Base-by-base conservation (phyloP, 2,329 filamentous ascomycete species). In the Talaromyces sp. region DNA sequence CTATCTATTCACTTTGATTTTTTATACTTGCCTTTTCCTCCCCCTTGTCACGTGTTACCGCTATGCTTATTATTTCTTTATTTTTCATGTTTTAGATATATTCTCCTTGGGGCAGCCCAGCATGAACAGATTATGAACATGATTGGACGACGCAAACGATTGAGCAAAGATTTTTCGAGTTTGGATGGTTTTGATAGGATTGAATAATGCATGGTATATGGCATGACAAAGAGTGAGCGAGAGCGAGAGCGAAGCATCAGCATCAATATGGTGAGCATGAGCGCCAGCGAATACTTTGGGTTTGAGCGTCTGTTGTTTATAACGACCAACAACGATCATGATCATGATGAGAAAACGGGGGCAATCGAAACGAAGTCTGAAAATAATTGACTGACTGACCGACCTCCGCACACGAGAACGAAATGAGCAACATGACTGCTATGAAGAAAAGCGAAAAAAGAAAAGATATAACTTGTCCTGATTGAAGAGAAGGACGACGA, bases 31-130 rank as follows among this genome's bases (percentile, higher is more conserved):
- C 56, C 24, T 58, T 33, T 16, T 24, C 11, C 19, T 22, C 39
- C 43, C n/a, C 58, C 37, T 45, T 47, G 16, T 59, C 37, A 37
- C 56, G 37, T 41, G 37, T 59, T 45, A 45, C 37, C 45, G 37
- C 62, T 52, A 33, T 63, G 45, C n/a, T 57, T 48, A 47, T 58
- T 43, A 59, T 62, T 61, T 22, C 27, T 61, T 61, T 56, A 24
- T 33, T 19, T 33, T 47, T 60, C 24, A 52, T 65, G 57, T 52
- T 35, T 58, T 65, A 65, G 64, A 65, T 59, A 65, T 65, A 65
- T 60, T 64, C 60, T 48, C 60, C 33, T 50, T 65, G 64, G 64
- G 64, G 64, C 64, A 65, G 64, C 64, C 64, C 64, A 65, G 60
- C 60, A 65, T 65, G 64, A 65, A 63, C 61, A 63, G 48, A 63